Evolutionary conservation across 257 asterid species (phyloP).

Genomic region (Nicotiana undulata): DNA sequence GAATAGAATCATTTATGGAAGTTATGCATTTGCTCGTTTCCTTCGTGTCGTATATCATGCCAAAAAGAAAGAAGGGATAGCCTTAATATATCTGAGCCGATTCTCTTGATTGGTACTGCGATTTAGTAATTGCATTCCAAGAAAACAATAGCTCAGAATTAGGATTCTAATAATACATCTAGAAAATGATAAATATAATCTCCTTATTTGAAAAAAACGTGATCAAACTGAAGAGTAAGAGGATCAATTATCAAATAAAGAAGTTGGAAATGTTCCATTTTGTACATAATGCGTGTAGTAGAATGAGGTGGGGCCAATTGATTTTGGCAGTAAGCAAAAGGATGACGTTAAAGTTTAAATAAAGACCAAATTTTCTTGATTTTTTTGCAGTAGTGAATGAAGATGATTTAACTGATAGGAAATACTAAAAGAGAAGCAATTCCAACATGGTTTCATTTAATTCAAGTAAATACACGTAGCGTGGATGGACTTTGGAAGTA

Average conservation of each 20-base stretch:
- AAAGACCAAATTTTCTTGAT: neutral
- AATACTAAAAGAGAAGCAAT: neutral
- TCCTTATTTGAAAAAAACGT: neutral
- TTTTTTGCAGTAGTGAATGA: neutral
- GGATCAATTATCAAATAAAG: neutral
- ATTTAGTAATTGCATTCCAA: neutral
- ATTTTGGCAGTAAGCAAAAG: neutral
- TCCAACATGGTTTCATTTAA: neutral
- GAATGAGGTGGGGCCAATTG: neutral
- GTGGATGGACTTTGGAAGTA: conserved; percentile 3
- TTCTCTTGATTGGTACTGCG: neutral
- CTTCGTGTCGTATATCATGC: too few species aligned
- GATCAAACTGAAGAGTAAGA: neutral
- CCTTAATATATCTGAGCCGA: too few species aligned
- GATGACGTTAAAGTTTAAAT: neutral
- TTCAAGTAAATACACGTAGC: neutral
- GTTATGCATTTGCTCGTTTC: too few species aligned
- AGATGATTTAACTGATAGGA: neutral
- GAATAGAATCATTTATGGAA: too few species aligned
- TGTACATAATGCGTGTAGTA: neutral
- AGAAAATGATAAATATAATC: neutral
- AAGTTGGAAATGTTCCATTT: neutral
- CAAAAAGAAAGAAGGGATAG: too few species aligned
- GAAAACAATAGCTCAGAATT: neutral
- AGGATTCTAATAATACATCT: neutral